Evolutionary conservation across 257 asterid genomes (phyloP).

Genomic region (Petunia axillaris): DNA sequence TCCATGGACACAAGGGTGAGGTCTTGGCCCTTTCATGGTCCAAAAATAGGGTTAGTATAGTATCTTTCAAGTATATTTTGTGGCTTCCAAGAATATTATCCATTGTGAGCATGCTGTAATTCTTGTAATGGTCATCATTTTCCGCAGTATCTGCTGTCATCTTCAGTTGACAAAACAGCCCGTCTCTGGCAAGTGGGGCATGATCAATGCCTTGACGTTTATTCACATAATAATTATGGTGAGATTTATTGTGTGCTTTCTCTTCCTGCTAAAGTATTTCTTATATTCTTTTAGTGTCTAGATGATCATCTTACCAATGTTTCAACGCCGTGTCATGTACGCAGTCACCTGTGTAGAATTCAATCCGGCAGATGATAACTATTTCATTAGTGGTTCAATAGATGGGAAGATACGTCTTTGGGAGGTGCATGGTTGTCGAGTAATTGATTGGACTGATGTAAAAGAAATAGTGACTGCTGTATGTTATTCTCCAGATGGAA

Average conservation of each 20-base stretch:
- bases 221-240: conserved; percentile 85
- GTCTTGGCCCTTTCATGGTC: conserved; percentile 93
- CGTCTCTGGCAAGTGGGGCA: conserved; percentile 86
- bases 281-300: conserved; percentile 7
- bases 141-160: conserved; percentile 75
- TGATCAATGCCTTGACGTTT: conserved; percentile 69
- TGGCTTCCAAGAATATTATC: neutral
- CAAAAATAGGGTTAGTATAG: conserved; percentile 73
- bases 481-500: conserved; percentile 76
- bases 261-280: neutral
- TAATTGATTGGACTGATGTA: conserved; percentile 78
- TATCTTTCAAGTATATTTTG: neutral
- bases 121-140: conserved; percentile 3
- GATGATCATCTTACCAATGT: conserved; percentile 11
- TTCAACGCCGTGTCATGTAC: conserved; percentile 29
- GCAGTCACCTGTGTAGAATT: conserved; percentile 89
- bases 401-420: conserved; percentile 88
- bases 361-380: conserved; percentile 76
- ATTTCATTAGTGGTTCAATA: conserved; percentile 82
- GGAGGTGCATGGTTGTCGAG: conserved; percentile 74
- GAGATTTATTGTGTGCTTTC: conserved; percentile 23
- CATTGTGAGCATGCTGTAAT: conserved; percentile 1
- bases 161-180: conserved; percentile 87
- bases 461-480: conserved; percentile 81
- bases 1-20: conserved; percentile 73